Evolutionary conservation across 2,329 filamentous ascomycete genomes (phyloP).

Genomic region (Leptodontidium sp.): DNA sequence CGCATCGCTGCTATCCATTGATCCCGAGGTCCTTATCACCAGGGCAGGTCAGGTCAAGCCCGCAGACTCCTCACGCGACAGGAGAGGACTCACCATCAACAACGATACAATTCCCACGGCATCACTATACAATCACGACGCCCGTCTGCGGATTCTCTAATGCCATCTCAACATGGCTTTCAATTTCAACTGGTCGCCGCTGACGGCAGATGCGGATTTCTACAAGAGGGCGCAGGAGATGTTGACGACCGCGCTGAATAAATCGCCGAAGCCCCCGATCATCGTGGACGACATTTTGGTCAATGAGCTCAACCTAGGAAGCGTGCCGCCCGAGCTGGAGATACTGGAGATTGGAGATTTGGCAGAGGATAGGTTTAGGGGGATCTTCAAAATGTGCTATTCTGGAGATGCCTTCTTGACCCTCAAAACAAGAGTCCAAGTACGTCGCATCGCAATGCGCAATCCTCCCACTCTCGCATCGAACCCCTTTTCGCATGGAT

Average conservation of each 20-base stretch:
- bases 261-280: slow-evolving; percentile 96
- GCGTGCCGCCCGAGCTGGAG: slow-evolving; percentile 92
- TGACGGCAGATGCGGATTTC: slow-evolving; percentile 93
- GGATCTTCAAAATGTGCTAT: slow-evolving; percentile 99
- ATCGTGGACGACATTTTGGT: slow-evolving; percentile 99
- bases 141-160: slow-evolving; percentile 33
- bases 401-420: slow-evolving; percentile 95
- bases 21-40: slow-evolving; percentile 35
- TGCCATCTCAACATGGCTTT: slow-evolving; percentile 78
- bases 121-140: neutral
- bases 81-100: slow-evolving; percentile 15
- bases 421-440: slow-evolving; percentile 92
- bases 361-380: slow-evolving; percentile 94
- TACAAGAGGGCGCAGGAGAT: slow-evolving; percentile 92
- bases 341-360: slow-evolving; percentile 98
- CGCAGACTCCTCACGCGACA: slow-evolving; percentile 39
- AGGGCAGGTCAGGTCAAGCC: slow-evolving; percentile 19
- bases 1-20: slow-evolving; percentile 8
- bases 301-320: slow-evolving; percentile 95
- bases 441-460: slow-evolving; percentile 53
- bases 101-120: slow-evolving; percentile 20
- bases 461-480: slow-evolving; percentile 10
- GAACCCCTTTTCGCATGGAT: slow-evolving; percentile 25
- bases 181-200: slow-evolving; percentile 99
- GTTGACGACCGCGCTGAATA: slow-evolving; percentile 94